Percentiles rank a stretch among this genome's conserved stretches.
Conservation (phyloP, 257 asterid species). For the Capsicum chinense region DNA sequence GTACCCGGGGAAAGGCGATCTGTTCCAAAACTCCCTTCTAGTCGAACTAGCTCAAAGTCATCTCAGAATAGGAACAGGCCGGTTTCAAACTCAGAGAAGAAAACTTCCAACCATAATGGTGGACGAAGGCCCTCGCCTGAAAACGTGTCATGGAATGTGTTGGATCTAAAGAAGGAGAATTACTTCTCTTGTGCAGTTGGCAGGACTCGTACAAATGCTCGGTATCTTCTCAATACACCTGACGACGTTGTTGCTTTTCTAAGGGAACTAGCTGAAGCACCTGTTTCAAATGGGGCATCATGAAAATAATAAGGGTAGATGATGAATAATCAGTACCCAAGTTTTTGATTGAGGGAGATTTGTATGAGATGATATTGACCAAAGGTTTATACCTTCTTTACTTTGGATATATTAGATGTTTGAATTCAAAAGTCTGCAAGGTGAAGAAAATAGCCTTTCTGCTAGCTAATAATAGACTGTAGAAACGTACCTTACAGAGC, state of each 20-base stretch:
- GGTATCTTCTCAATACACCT: conserved; percentile 66
- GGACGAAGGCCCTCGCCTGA: conserved; percentile 51
- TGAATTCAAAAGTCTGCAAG: conserved; percentile 2
- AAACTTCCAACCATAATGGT: conserved; percentile 39
- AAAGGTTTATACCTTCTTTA: neutral
- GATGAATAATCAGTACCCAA: conserved; percentile 20
- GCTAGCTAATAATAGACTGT: neutral
- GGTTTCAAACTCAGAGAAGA: conserved; percentile 42
- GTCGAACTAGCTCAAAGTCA: conserved; percentile 53
- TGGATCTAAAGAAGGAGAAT: conserved; percentile 90
- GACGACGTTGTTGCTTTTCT: conserved; percentile 72
- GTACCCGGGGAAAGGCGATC: conserved; percentile 49
- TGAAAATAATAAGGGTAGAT: neutral
- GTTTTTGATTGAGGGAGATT: conserved; percentile 6
- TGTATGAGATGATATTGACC: conserved; percentile 19
- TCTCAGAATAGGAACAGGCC: conserved; percentile 46
- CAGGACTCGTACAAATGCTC: conserved; percentile 76
- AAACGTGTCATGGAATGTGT: conserved; percentile 73
- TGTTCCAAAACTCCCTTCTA: conserved; percentile 46
- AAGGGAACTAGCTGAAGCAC: conserved; percentile 58
- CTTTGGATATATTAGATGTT: neutral
- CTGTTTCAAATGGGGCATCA: conserved; percentile 22
- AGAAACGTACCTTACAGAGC: neutral
- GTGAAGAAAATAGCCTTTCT: conserved; percentile 2
- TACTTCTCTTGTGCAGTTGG: conserved; percentile 95